Percentiles rank a stretch among this genome's conserved stretches.
phyloP scores from a whole-genome alignment of 192 early-diverging fungal genomes.

The Powellomyces hirtus region DNA sequence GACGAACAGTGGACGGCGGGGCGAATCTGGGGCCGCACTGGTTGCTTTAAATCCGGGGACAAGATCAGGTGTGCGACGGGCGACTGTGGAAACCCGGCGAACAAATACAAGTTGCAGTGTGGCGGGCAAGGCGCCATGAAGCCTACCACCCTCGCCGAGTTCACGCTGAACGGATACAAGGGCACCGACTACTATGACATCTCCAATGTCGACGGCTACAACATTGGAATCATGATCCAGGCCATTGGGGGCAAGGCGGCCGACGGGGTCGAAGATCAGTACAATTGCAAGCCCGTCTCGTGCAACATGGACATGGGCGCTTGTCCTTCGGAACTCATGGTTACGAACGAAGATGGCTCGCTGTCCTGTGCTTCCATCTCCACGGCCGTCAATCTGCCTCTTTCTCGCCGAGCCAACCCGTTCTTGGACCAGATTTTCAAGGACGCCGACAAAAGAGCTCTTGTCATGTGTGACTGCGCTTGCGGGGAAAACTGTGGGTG shows the following conservation, averaged over 20 bases:
- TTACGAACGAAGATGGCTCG: neutral
- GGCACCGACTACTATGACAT: conserved; percentile 6
- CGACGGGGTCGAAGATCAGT: neutral
- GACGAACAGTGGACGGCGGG: neutral
- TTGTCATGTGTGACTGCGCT: neutral
- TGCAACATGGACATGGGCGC: neutral
- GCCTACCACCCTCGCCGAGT: neutral
- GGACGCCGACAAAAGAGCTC: neutral
- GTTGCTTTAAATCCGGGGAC: conserved; percentile 5
- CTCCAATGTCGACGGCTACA: conserved; percentile 23
- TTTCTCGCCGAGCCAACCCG: neutral
- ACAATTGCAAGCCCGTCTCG: neutral
- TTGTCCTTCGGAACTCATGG: neutral
- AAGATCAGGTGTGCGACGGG: conserved; percentile 24
- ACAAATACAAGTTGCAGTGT: neutral
- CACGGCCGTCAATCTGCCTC: neutral
- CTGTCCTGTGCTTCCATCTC: neutral
- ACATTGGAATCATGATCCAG: conserved; percentile 24
- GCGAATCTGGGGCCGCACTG: conserved; percentile 29
- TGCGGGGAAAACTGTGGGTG: neutral
- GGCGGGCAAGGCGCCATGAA: neutral
- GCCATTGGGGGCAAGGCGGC: conserved; percentile 11
- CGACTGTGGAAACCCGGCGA: conserved; percentile 19
- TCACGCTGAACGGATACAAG: neutral
- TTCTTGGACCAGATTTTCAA: neutral